Percentiles rank a stretch among this genome's conserved stretches.
Evolutionary conservation across 2,329 filamentous ascomycete species (phyloP).

Genomic region (Pleurostoma richardsiae): DNA sequence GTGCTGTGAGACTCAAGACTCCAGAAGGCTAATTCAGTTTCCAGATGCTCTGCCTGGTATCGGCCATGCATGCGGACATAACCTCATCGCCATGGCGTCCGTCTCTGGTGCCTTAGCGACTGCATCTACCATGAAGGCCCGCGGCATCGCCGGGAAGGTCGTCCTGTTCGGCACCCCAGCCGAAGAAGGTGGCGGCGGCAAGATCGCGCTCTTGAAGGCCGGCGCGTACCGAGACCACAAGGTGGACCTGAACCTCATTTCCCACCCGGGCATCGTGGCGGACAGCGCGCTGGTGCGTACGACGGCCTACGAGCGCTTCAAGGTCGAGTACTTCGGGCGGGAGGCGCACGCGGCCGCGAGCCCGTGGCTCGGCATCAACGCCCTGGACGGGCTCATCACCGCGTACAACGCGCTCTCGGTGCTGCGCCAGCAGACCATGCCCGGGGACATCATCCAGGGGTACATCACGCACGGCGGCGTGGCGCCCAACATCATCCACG

Average conservation of each 20-base stretch:
- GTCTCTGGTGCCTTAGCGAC: conserved; percentile 41
- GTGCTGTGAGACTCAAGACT: no score
- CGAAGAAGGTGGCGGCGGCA: conserved; percentile 33
- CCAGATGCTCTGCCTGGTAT: conserved; percentile 43
- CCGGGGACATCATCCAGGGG: conserved; percentile 43
- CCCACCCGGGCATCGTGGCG: conserved; percentile 34
- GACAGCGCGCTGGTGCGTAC: conserved; percentile 46
- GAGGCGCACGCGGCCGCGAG: conserved; percentile 51
- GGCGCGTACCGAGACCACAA: conserved; percentile 35
- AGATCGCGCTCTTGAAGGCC: conserved; percentile 34
- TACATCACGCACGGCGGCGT: conserved; percentile 48
- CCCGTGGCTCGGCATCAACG: conserved; percentile 57
- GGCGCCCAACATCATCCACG: conserved; percentile 53
- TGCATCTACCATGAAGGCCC: conserved; percentile 33
- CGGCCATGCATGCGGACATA: conserved; percentile 51
- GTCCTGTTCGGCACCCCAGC: conserved; percentile 46
- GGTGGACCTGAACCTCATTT: conserved; percentile 31
- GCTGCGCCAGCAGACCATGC: conserved; percentile 50
- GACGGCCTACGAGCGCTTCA: conserved; percentile 42
- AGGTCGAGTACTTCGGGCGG: conserved; percentile 46
- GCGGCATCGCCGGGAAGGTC: conserved; percentile 35
- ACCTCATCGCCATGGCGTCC: conserved; percentile 45
- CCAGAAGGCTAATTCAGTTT: neutral
- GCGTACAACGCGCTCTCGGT: conserved; percentile 43
- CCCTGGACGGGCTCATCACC: conserved; percentile 49